Conservation (phyloP, 208 protist genomes). For the Ichthyophonus hoferi region DNA sequence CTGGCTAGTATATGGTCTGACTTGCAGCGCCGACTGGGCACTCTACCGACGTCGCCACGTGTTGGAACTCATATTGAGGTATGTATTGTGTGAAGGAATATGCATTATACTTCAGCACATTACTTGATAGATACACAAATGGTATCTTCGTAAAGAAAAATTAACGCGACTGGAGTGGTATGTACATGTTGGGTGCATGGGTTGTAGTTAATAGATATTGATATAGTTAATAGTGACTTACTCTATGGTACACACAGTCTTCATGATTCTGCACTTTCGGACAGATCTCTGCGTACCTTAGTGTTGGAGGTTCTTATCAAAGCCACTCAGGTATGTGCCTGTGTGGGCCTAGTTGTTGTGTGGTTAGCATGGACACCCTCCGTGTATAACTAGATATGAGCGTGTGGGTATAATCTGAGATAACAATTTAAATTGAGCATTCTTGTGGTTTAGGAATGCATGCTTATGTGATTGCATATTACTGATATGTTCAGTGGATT, state of each 20-base stretch:
- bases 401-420: no score
- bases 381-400: no score
- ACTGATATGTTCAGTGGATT: no score
- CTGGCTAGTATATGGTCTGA: constrained; percentile 14
- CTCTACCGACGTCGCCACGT: constrained; percentile 29
- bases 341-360: not conserved
- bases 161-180: no score
- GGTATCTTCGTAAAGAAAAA: no score
- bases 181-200: not conserved
- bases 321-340: not conserved
- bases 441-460: not conserved
- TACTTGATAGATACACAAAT: no score
- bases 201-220: not conserved
- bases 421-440: no score
- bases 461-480: not conserved
- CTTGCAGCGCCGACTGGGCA: not conserved
- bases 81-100: not conserved
- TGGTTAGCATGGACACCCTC: no score
- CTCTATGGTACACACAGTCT: no score
- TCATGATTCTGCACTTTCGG: not conserved
- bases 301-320: not conserved
- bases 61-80: constrained; percentile 26
- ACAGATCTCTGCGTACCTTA: not conserved
- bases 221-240: no score
- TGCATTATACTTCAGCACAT: no score